phyloP scores from a whole-genome alignment of 345 rosid genomes.

The Clarkia xantiana region DNA sequence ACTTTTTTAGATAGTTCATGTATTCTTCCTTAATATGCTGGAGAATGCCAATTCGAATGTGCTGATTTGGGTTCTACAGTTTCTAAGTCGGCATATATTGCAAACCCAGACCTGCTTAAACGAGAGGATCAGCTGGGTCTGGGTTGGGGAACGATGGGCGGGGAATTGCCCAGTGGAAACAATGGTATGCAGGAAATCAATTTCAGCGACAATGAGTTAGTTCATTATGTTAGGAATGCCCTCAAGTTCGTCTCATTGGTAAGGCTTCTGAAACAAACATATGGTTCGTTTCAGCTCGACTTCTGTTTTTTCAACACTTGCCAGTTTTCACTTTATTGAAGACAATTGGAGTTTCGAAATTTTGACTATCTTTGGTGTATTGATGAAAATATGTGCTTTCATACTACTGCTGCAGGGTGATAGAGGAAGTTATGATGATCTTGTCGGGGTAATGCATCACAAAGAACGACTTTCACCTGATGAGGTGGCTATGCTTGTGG shows the following conservation, averaged over 20 bases:
- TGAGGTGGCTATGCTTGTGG: constrained; percentile 68
- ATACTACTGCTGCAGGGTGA: constrained; percentile 33
- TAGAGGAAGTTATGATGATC: constrained; percentile 36
- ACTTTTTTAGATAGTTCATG: too few relatives aligned
- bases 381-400: not conserved
- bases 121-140: not conserved
- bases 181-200: constrained; percentile 14
- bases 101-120: constrained; percentile 1
- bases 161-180: not conserved
- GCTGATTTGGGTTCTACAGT: not conserved
- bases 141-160: constrained; percentile 1
- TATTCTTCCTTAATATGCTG: too few relatives aligned
- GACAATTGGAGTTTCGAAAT: not conserved
- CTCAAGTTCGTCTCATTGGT: constrained; percentile 11
- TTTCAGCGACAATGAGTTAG: constrained; percentile 33
- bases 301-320: not conserved
- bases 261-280: not conserved
- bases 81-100: not conserved
- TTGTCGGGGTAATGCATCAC: constrained; percentile 46
- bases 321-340: not conserved
- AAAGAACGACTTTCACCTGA: constrained; percentile 25
- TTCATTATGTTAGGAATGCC: constrained; percentile 37
- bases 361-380: too few relatives aligned
- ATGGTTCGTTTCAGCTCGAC: not conserved
- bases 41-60: not conserved